phyloP scores from a whole-genome alignment of 495 filamentous ascomycete species.

The Lasiosphaeria hispida region DNA sequence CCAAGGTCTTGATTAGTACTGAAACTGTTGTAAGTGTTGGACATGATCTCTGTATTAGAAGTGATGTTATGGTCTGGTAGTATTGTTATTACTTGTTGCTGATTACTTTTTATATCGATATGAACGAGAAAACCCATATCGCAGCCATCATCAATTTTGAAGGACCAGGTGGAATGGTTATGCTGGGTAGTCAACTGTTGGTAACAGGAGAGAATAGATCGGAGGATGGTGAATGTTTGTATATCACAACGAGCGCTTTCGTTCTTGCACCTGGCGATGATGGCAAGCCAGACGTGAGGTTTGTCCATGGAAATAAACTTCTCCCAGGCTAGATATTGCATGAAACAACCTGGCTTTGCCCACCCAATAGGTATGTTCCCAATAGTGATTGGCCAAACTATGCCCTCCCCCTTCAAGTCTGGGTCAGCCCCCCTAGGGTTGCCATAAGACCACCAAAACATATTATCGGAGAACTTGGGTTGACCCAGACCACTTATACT shows the following conservation, averaged over 20 bases:
- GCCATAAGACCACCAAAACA: constrained; percentile 6
- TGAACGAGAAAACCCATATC: neutral
- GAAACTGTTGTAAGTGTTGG: no score
- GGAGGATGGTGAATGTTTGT: constrained; percentile 4
- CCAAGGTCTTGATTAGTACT: no score
- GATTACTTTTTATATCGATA: constrained; percentile 2
- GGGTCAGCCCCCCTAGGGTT: no score
- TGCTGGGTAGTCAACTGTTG: neutral
- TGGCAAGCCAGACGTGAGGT: neutral
- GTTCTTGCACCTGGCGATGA: neutral
- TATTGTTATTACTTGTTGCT: no score
- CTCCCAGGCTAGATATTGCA: neutral
- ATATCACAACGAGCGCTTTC: constrained; percentile 1
- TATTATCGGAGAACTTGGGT: constrained; percentile 1
- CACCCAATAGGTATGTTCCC: constrained; percentile 1
- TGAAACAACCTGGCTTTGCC: constrained; percentile 2
- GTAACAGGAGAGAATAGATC: constrained; percentile 4
- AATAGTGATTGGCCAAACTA: constrained; percentile 5
- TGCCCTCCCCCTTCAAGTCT: neutral
- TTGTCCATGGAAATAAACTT: neutral
- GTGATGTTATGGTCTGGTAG: no score
- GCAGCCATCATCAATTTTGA: constrained; percentile 4
- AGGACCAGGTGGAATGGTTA: neutral
- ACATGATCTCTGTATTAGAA: no score
- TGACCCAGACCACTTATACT: constrained; percentile 1